phyloP scores from a whole-genome alignment of 441 rosid genomes.

The Bocquillonia castaneifolia region DNA sequence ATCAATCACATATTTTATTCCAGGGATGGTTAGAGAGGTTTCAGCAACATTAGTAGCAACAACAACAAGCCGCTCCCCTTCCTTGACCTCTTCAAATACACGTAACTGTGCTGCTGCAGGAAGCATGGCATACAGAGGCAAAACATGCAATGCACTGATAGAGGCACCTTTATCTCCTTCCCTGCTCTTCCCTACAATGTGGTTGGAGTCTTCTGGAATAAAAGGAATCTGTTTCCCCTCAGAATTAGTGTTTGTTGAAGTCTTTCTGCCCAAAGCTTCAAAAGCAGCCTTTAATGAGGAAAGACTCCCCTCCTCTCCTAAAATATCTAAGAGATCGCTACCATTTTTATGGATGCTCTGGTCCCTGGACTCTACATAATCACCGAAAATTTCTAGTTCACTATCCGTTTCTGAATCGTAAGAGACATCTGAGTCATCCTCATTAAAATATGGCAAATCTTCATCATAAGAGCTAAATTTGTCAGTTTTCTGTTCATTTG shows the following conservation, averaged over 20 bases:
- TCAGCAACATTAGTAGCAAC: conserved; percentile 93
- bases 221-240: conserved; percentile 19
- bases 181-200: conserved; percentile 22
- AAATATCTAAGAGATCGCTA: conserved; percentile 26
- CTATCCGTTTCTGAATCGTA: conserved; percentile 56
- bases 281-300: conserved; percentile 71
- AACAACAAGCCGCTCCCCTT: conserved; percentile 81
- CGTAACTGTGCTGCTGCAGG: conserved; percentile 81
- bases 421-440: conserved; percentile 45
- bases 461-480: conserved; percentile 50
- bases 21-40: conserved; percentile 92
- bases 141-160: conserved; percentile 46
- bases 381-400: conserved; percentile 51
- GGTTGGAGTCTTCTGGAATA: conserved; percentile 21
- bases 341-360: conserved; percentile 30
- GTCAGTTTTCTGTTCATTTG: conserved; percentile 39
- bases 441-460: conserved; percentile 40
- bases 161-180: conserved; percentile 27
- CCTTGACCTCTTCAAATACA: conserved; percentile 72
- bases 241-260: conserved; percentile 24
- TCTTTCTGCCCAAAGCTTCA: conserved; percentile 53
- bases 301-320: conserved; percentile 42
- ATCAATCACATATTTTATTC: conserved; percentile 91
- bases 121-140: conserved; percentile 93
- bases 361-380: conserved; percentile 28